These are phyloP conservation scores for Penicillium rolfsii DNA, from an alignment of 2,329 filamentous ascomycete genomes.

Conservation along the genomic window DNA sequence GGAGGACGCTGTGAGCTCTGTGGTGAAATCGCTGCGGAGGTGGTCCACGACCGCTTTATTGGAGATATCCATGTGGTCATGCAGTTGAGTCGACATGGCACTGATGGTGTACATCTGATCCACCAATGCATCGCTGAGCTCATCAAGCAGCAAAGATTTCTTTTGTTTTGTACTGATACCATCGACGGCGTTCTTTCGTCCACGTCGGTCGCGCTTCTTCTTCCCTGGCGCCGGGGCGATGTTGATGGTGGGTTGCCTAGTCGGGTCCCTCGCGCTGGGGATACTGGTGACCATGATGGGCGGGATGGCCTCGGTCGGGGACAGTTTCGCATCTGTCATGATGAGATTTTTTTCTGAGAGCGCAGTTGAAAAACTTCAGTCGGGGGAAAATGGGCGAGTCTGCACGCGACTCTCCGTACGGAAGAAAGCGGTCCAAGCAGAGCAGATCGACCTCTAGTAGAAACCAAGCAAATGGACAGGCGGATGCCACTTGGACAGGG, in stretches of 20 bases:
- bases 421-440: slow-evolving; percentile 3
- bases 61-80: background rate
- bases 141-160: slow-evolving; percentile 27
- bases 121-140: slow-evolving; percentile 26
- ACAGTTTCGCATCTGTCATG: background rate
- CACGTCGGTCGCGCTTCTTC: slow-evolving; percentile 20
- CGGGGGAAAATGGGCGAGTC: background rate
- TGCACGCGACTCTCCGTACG: background rate
- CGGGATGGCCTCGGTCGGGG: slow-evolving; percentile 8
- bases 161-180: slow-evolving; percentile 9
- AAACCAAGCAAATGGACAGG: background rate
- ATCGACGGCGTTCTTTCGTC: slow-evolving; percentile 12
- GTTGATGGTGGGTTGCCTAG: background rate
- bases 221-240: slow-evolving; percentile 7
- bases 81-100: background rate
- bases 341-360: background rate
- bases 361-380: background rate
- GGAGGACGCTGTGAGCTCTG: slow-evolving; percentile 11
- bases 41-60: slow-evolving; percentile 24
- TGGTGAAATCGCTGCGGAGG: slow-evolving; percentile 16
- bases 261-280: slow-evolving; percentile 3
- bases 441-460: background rate
- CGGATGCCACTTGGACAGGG: background rate
- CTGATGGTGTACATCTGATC: slow-evolving; percentile 21
- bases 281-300: slow-evolving; percentile 17